Percentiles rank a stretch among this genome's conserved stretches.
Evolutionary conservation across 2,329 filamentous ascomycete genomes (phyloP).

Genomic region (Penicillium sp.): DNA sequence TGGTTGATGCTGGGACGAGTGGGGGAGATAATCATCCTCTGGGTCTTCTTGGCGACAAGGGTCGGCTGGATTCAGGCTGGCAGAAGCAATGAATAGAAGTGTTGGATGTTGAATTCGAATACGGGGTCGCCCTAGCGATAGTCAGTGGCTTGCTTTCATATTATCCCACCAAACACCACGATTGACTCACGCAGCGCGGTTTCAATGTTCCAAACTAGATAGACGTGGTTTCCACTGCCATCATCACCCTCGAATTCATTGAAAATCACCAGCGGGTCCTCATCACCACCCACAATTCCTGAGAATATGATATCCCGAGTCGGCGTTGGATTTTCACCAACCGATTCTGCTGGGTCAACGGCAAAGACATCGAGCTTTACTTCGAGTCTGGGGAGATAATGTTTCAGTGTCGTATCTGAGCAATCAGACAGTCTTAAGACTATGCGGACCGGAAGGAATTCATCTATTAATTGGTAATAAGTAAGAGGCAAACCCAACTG

Average conservation of each 20-base stretch:
- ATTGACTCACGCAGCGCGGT: conserved; percentile 39
- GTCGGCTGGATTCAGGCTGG: conserved; percentile 45
- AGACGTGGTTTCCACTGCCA: conserved; percentile 39
- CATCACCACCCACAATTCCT: conserved; percentile 35
- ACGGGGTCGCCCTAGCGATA: conserved; percentile 40
- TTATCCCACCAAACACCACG: neutral
- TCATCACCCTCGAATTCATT: conserved; percentile 42
- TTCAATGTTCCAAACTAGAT: conserved; percentile 46
- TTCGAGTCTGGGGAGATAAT: conserved; percentile 48
- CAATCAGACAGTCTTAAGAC: conserved; percentile 51
- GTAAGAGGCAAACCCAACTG: conserved; percentile 42
- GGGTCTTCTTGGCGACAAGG: conserved; percentile 33
- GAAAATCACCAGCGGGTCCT: conserved; percentile 46
- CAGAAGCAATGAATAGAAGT: conserved; percentile 52
- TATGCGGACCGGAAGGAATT: conserved; percentile 50
- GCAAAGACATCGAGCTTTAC: conserved; percentile 51
- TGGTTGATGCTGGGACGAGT: conserved; percentile 54
- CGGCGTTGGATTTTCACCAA: conserved; percentile 38
- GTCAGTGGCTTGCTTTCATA: neutral
- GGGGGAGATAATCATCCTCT: conserved; percentile 53
- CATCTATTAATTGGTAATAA: conserved; percentile 52
- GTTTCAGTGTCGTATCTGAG: conserved; percentile 47
- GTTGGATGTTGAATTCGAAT: conserved; percentile 54
- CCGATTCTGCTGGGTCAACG: conserved; percentile 40
- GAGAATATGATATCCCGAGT: conserved; percentile 45